Base-by-base conservation (phyloP, 2,329 filamentous ascomycete genomes). In the Hypoxylon sp. region DNA sequence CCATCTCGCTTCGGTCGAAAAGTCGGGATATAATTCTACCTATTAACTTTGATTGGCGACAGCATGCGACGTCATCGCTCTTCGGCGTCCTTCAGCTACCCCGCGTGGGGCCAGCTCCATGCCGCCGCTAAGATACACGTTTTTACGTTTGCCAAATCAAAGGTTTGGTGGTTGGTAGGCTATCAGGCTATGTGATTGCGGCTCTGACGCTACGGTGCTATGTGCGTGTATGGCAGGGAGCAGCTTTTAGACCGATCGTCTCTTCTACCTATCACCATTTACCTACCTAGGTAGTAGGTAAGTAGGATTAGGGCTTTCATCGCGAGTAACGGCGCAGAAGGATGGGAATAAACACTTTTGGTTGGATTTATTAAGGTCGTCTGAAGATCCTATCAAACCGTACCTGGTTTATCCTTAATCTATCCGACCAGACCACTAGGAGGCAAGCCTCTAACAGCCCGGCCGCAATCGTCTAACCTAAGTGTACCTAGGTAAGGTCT, bases 381-480 rank as follows among this genome's bases (percentile, higher is more conserved):
- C 55, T 41, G 41, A 48, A 53, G 61, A 47, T 48, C 63, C 37
- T 54, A 20, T 47, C 48, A 55, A 56, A 41, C 55, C 51, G 22
- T 47, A 20, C 54, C 47, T 26, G 46, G 53, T 49, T 41, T 67
- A 67, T 67, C 61, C 64, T 67, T 67, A 67, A 67, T 61, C 54
- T 54, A 48, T 39, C 32, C 17, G 11, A 41, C 55, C 28, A 47
- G 47, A 52, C 46, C 39, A n/a, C 6, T 15, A 10, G 22, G 6
- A 63, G 49, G 30, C 39, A 46, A 57, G 20, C 28, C 58, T 61
- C 44, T 10, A 28, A 52, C 47, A 59, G 56, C 34, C 50, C 41
- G 22, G 46, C 41, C 57, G 51, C 48, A 48, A 55, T 39, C 49
- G 34, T 59, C 48, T 57, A 59, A 52, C 61, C 57, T 61, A 50